Conservation (phyloP, 2,329 filamentous ascomycete species). For the Pseudogymnoascus destructans region DNA sequence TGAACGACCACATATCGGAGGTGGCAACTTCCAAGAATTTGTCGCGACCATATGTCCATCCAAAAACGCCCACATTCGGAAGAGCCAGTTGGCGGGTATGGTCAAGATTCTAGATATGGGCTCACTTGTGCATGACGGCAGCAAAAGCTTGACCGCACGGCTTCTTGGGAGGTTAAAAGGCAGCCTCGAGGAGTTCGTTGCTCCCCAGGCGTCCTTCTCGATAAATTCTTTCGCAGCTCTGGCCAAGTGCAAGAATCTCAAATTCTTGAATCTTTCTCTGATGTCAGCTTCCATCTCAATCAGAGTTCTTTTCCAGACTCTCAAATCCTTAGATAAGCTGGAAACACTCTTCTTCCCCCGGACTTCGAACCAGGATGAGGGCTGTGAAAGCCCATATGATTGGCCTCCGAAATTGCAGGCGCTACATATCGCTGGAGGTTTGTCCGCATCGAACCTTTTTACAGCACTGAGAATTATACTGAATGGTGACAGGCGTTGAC, state of each 20-base stretch:
- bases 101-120: conserved; percentile 26
- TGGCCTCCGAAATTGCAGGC: conserved; percentile 25
- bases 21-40: conserved; percentile 24
- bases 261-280: conserved; percentile 23
- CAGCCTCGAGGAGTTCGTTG: conserved; percentile 25
- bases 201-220: conserved; percentile 25
- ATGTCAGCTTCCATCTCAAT: conserved; percentile 25
- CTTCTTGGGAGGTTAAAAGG: conserved; percentile 25
- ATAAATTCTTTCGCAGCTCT: conserved; percentile 27
- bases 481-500: conserved; percentile 15
- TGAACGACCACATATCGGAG: conserved; percentile 20
- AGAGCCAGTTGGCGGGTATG: conserved; percentile 21
- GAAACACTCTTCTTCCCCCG: conserved; percentile 25
- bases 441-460: neutral
- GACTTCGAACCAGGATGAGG: conserved; percentile 19
- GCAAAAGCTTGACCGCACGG: conserved; percentile 23
- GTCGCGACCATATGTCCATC: conserved; percentile 26
- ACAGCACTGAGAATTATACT: neutral
- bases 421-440: conserved; percentile 24
- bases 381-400: conserved; percentile 14
- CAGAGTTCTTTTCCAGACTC: conserved; percentile 23
- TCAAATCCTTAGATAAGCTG: conserved; percentile 20
- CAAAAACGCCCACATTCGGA: conserved; percentile 26
- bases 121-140: conserved; percentile 24
- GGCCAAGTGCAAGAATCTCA: conserved; percentile 24